phyloP scores from a whole-genome alignment of 805 yeast genomes.

The Saccharomyces jurei region DNA sequence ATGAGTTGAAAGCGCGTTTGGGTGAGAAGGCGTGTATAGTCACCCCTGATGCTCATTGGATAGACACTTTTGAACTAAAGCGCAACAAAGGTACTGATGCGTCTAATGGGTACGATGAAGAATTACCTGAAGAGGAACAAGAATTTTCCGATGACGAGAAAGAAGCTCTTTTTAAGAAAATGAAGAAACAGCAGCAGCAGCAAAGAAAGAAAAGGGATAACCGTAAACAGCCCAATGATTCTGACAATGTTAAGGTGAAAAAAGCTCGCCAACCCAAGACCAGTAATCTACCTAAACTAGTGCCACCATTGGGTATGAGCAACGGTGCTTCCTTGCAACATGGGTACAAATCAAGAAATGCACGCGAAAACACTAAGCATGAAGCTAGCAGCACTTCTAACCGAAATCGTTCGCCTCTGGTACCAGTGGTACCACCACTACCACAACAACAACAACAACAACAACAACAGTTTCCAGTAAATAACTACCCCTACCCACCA shows the following conservation, averaged over 20 bases:
- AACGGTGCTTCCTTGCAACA: neutral
- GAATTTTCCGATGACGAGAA: conserved; percentile 93
- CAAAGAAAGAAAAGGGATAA: conserved; percentile 33
- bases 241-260: conserved; percentile 3
- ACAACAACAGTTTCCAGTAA: neutral
- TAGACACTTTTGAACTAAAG: conserved; percentile 66
- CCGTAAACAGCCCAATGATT: conserved; percentile 8
- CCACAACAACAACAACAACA: too few relatives aligned
- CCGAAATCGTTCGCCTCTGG: neutral
- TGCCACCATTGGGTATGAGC: conserved; percentile 11
- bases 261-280: conserved; percentile 2
- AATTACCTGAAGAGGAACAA: conserved; percentile 84
- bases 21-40: conserved; percentile 66
- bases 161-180: conserved; percentile 62
- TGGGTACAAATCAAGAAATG: conserved; percentile 14
- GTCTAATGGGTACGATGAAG: conserved; percentile 90
- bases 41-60: conserved; percentile 71
- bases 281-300: conserved; percentile 8
- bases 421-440: conserved; percentile 2
- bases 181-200: conserved; percentile 53
- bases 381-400: neutral
- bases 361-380: conserved; percentile 4
- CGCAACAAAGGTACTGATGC: conserved; percentile 85
- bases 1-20: conserved; percentile 36
- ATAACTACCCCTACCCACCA: conserved; percentile 4